Evolutionary conservation across 2,329 filamentous ascomycete genomes (phyloP).

Genomic region (Boeremia exigua): DNA sequence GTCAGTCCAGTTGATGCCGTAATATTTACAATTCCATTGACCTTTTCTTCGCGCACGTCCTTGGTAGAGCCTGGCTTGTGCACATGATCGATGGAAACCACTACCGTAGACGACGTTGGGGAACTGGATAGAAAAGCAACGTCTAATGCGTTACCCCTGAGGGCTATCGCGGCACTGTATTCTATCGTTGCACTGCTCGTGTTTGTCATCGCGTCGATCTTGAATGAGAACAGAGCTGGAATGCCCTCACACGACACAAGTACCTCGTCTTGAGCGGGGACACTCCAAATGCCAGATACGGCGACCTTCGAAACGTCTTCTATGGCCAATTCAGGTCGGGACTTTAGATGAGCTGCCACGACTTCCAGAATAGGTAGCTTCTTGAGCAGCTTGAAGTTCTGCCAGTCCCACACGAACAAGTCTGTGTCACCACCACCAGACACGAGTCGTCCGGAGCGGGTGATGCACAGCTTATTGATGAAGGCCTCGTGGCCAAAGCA

Average conservation of each 20-base stretch:
- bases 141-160: constrained; percentile 72
- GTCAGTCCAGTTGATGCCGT: constrained; percentile 17
- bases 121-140: constrained; percentile 43
- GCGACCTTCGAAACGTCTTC: constrained; percentile 46
- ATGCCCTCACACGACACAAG: constrained; percentile 53
- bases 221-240: constrained; percentile 70
- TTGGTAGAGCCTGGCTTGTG: constrained; percentile 59
- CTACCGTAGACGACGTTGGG: constrained; percentile 15
- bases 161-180: constrained; percentile 48
- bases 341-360: constrained; percentile 28
- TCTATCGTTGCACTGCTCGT: constrained; percentile 47
- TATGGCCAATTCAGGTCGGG: constrained; percentile 20
- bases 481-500: constrained; percentile 90
- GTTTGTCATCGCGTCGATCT: constrained; percentile 55
- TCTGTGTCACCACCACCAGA: constrained; percentile 87
- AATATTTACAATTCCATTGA: constrained; percentile 23
- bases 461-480: constrained; percentile 76
- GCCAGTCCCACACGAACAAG: constrained; percentile 85
- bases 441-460: constrained; percentile 69
- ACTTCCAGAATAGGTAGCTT: constrained; percentile 54
- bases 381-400: constrained; percentile 59
- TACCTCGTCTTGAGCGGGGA: constrained; percentile 41
- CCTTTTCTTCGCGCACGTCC: constrained; percentile 40
- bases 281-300: constrained; percentile 60
- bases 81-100: constrained; percentile 62